Conservation (phyloP, 2,329 filamentous ascomycete genomes). For the Mycogone perniciosa region DNA sequence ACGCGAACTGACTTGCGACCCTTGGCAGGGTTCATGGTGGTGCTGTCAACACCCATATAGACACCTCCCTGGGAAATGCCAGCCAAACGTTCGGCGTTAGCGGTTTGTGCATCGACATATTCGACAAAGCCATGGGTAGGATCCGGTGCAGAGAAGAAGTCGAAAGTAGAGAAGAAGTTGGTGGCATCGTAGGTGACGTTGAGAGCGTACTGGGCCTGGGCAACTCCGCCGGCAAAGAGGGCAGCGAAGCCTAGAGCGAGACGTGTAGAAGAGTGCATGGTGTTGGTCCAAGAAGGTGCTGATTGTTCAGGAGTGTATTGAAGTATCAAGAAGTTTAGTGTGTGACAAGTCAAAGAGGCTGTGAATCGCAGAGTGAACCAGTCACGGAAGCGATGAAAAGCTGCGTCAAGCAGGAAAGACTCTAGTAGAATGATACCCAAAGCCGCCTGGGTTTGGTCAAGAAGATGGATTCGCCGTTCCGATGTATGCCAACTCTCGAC, state of each 20-base stretch:
- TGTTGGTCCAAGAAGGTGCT: not conserved
- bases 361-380: conserved; percentile 14
- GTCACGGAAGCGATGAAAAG: conserved; percentile 9
- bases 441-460: not conserved
- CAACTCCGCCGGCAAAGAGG: conserved; percentile 21
- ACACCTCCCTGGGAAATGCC: conserved; percentile 48
- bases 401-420: conserved; percentile 2
- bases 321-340: conserved; percentile 7
- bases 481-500: not conserved
- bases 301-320: not conserved
- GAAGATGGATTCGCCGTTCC: not conserved
- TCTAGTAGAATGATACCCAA: not conserved
- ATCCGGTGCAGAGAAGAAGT: conserved; percentile 53
- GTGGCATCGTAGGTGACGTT: conserved; percentile 41
- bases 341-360: not conserved
- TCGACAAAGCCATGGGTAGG: conserved; percentile 71
- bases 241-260: conserved; percentile 22
- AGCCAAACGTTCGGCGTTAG: conserved; percentile 52
- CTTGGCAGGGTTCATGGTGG: conserved; percentile 44
- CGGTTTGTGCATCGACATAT: conserved; percentile 56
- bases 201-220: conserved; percentile 26
- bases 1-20: conserved; percentile 69
- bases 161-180: conserved; percentile 52
- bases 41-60: conserved; percentile 64
- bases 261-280: conserved; percentile 18